Evolutionary conservation across 2,329 filamentous ascomycete genomes (phyloP).

Genomic region (Stemphylium beticola): DNA sequence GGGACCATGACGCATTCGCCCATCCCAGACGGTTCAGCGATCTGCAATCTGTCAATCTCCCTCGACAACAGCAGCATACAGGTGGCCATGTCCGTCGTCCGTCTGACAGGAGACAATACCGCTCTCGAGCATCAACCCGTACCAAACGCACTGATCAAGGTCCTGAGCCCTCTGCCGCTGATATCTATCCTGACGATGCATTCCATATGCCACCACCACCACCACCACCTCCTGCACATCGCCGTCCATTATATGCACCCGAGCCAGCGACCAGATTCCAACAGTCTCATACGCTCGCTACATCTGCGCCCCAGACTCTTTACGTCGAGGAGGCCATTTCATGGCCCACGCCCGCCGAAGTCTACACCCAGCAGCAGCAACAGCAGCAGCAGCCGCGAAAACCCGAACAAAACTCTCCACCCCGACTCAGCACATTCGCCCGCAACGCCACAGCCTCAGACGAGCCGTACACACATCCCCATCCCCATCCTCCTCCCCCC

Average conservation of each 20-base stretch:
- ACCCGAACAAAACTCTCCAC: no score
- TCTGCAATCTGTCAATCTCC: not conserved
- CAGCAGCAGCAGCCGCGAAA: not conserved
- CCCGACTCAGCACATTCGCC: no score
- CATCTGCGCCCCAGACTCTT: not conserved
- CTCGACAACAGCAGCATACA: not conserved
- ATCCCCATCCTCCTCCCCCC: no score
- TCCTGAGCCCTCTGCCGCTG: constrained; percentile 36
- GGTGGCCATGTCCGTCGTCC: constrained; percentile 2
- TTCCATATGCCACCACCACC: constrained; percentile 3
- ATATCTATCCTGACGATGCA: constrained; percentile 43
- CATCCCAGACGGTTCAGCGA: constrained; percentile 6
- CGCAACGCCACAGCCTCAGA: no score
- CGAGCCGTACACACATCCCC: no score
- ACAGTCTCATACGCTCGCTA: not conserved
- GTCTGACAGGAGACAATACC: constrained; percentile 1
- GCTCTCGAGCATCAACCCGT: constrained; percentile 16
- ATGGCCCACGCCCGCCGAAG: constrained; percentile 31
- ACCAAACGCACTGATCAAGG: constrained; percentile 39
- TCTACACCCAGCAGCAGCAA: not conserved
- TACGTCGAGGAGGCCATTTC: not conserved
- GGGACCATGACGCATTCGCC: constrained; percentile 2
- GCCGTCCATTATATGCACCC: not conserved
- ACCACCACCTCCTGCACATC: no score
- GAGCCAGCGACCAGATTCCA: not conserved